These are phyloP conservation scores for Fagopyrum tataricum DNA, from an alignment of 148 eudicot genomes.

Conservation along the genomic window DNA sequence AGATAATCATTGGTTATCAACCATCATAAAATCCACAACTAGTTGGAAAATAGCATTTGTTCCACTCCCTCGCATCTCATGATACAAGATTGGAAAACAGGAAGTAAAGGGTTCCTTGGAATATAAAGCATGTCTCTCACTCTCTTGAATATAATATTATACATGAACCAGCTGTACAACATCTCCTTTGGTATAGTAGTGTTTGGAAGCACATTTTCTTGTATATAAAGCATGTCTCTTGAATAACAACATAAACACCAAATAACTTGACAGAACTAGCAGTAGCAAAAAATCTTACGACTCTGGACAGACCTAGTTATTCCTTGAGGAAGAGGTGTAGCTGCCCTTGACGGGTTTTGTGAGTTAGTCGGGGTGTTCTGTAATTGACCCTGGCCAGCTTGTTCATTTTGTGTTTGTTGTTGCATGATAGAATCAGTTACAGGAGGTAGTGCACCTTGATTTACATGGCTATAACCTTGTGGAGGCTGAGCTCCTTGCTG, in stretches of 20 bases:
- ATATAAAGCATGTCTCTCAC: not conserved
- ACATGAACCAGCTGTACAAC: conserved; percentile 5
- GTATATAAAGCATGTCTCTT: conserved; percentile 26
- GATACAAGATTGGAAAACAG: not conserved
- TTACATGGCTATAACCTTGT: conserved; percentile 38
- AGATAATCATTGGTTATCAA: not conserved
- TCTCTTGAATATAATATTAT: not conserved
- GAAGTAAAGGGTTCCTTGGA: not conserved
- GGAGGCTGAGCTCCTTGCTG: conserved; percentile 59
- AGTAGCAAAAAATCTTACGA: conserved; percentile 53
- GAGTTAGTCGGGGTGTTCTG: conserved; percentile 50
- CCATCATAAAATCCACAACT: not conserved
- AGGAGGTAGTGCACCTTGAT: conserved; percentile 39
- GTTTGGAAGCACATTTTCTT: conserved; percentile 29
- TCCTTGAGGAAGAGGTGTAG: conserved; percentile 91
- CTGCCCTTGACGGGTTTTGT: conserved; percentile 53
- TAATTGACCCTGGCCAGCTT: conserved; percentile 38
- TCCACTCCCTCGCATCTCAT: not conserved
- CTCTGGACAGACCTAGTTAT: conserved; percentile 96
- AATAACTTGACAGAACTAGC: conserved; percentile 35
- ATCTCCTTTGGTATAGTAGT: conserved; percentile 8
- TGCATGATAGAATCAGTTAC: conserved; percentile 42
- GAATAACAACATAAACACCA: conserved; percentile 12
- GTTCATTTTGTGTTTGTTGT: conserved; percentile 33
- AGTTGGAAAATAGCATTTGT: not conserved